Evolutionary conservation across 495 filamentous ascomycete genomes (phyloP), one percentile per base, ranked within the genome.

Genomic region (Talaromyces liani): DNA sequence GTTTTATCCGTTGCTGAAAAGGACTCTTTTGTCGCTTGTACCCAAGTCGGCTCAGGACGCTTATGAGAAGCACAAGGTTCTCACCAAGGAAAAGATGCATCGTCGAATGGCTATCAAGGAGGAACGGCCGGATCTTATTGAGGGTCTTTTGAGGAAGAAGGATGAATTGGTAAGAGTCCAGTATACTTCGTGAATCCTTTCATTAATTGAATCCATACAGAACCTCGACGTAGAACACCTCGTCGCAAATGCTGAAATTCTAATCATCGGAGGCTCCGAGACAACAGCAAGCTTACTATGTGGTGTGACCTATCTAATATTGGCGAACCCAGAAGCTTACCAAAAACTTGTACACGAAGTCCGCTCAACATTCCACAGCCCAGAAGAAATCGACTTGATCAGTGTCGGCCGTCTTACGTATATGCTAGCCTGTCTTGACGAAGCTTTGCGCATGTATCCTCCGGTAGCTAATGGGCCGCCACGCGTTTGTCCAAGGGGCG

Each of bases 281-380:
- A 88, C 87, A 2, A 85, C 85, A 1, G 85, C 86, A 1, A 85
- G 85, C 0, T 60, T 82, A 3, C 70, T 90, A 27, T 74, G 77
- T 2, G 83, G 80, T 7, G 77, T 79, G 0, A 79, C 80, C 0
- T 88, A 80, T 66, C 69, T 84, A 1, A 70, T 90, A 0, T 66
- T 80, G 0, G 78, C 64, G 3, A 77, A 85, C 66, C 78, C 73
- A 2, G 64, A 72, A 4, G 67, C 72, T 0, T 65, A 81, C 20
- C 60, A 71, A 22, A 82, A 75, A 63, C 66, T 87, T 31, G 72
- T 69, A 0, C 63, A 72, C 0, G 85, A 87, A 69, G 75, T 90
- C 24, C 71, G 81, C 1, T 63, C 66, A 1, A 51, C 70, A 0
- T 88, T 87, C 67, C 70, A 72, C 14, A 71, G 67, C 4, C 79